Conservation (phyloP, 306 rosid genomes). For the Ziziphus jujuba region DNA sequence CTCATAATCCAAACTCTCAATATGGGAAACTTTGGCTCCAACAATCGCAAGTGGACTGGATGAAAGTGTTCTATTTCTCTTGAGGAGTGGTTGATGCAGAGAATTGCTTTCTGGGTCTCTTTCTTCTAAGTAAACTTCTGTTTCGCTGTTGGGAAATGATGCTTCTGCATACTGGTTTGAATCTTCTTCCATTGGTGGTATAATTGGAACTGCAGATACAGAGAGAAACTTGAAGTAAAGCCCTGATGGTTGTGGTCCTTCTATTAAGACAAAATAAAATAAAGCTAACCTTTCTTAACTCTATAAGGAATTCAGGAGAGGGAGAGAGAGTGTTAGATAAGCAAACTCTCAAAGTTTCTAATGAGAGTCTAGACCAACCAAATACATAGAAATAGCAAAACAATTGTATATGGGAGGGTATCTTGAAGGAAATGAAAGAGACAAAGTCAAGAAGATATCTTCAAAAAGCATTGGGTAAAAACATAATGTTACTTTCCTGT, state of each 20-base stretch:
- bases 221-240: not conserved
- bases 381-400: too few species aligned
- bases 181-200: constrained; percentile 52
- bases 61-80: constrained; percentile 68
- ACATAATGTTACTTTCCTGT: too few species aligned
- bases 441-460: too few species aligned
- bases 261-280: constrained; percentile 3
- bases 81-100: constrained; percentile 52
- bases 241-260: not conserved
- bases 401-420: too few species aligned
- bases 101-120: constrained; percentile 72
- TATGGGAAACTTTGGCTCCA: constrained; percentile 75
- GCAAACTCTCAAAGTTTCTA: too few species aligned
- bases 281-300: not conserved
- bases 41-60: constrained; percentile 72
- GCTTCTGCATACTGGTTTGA: constrained; percentile 26
- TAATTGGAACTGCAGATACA: constrained; percentile 10
- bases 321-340: not conserved
- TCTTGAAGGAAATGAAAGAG: too few species aligned
- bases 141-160: constrained; percentile 35
- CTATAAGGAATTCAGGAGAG: not conserved
- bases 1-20: constrained; percentile 92
- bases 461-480: too few species aligned
- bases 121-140: constrained; percentile 44
- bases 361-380: too few species aligned